phyloP scores from a whole-genome alignment of 768 basidiomycete species.

The Auricularia auricula-judae region DNA sequence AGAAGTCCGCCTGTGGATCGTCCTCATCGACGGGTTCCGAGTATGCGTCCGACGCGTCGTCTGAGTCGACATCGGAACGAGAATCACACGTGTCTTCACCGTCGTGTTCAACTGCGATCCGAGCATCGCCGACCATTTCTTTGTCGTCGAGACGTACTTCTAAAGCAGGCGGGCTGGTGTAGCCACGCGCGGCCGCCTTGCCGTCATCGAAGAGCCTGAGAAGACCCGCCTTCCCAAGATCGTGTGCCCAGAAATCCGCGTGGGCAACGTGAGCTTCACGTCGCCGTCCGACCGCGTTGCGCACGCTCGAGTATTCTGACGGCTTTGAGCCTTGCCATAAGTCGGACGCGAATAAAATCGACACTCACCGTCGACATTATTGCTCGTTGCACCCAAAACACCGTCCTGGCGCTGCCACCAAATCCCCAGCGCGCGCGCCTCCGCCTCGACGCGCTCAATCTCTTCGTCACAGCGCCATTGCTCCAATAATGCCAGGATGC shows the following conservation, averaged over 20 bases:
- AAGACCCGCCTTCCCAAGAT: too few relatives aligned
- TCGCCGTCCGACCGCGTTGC: too few relatives aligned
- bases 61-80: neutral
- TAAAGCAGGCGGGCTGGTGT: too few relatives aligned
- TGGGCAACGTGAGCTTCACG: too few relatives aligned
- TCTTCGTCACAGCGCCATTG: neutral
- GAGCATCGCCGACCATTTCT: too few relatives aligned
- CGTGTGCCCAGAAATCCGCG: too few relatives aligned
- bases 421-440: neutral
- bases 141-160: too few relatives aligned
- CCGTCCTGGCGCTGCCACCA: neutral
- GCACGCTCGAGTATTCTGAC: too few relatives aligned
- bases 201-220: too few relatives aligned
- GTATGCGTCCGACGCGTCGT: neutral
- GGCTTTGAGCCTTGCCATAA: too few relatives aligned
- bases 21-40: neutral
- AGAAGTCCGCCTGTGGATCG: neutral
- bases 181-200: too few relatives aligned
- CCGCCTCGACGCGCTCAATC: neutral
- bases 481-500: neutral
- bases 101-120: neutral
- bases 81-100: neutral
- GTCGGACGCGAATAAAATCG: too few relatives aligned
- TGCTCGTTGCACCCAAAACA: neutral
- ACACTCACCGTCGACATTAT: neutral